Evolutionary conservation across 805 yeast genomes (phyloP).

Genomic region (Candida methanosorbosa): DNA sequence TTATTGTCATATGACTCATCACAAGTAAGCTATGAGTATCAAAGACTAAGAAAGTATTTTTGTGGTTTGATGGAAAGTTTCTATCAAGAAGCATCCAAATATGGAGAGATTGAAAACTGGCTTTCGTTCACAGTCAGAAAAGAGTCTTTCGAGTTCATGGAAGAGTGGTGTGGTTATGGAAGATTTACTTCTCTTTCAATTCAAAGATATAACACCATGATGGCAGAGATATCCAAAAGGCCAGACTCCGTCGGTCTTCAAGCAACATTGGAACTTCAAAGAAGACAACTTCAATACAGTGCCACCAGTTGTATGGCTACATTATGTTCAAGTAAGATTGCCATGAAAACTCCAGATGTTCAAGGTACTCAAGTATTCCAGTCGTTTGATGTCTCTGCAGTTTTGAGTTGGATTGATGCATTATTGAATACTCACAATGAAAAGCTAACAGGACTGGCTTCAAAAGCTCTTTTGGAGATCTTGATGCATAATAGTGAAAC

Average conservation of each 20-base stretch:
- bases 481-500: conserved; percentile 51
- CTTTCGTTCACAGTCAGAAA: conserved; percentile 83
- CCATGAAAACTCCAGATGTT: conserved; percentile 19
- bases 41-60: conserved; percentile 72
- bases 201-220: conserved; percentile 56
- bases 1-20: conserved; percentile 43
- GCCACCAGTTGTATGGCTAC: conserved; percentile 81
- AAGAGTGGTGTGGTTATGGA: conserved; percentile 95
- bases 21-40: conserved; percentile 63
- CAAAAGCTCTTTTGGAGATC: conserved; percentile 61
- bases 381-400: conserved; percentile 61
- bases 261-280: conserved; percentile 76
- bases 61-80: conserved; percentile 74
- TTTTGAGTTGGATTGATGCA: conserved; percentile 76
- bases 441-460: conserved; percentile 52
- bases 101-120: conserved; percentile 42
- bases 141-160: conserved; percentile 71
- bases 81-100: conserved; percentile 44
- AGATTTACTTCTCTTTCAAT: conserved; percentile 49
- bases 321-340: conserved; percentile 67
- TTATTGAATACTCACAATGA: conserved; percentile 54
- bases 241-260: conserved; percentile 42
- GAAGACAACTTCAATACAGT: conserved; percentile 56
- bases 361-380: conserved; percentile 5
- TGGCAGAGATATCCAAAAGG: conserved; percentile 26